Evolutionary conservation across 169 alveolate genomes (phyloP).

Genomic region (Eimeria acervulina): DNA sequence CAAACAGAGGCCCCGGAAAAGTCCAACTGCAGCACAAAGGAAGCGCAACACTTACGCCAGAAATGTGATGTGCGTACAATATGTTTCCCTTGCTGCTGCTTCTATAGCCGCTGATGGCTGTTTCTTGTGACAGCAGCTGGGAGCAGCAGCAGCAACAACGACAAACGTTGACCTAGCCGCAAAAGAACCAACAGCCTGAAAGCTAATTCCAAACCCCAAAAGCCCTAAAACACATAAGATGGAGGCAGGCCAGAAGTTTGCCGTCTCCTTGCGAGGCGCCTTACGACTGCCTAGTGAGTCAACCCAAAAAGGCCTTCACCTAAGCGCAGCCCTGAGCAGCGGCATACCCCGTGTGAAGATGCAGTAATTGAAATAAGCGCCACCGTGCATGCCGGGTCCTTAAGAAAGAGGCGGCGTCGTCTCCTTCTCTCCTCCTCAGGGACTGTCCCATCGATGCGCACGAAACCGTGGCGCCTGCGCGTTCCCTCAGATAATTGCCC

Average conservation of each 20-base stretch:
- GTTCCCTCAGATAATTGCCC: neutral
- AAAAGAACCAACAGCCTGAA: neutral
- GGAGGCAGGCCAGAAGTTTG: neutral
- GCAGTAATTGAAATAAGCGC: constrained; percentile 80
- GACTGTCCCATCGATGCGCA: constrained; percentile 79
- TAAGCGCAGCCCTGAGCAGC: neutral
- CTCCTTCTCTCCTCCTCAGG: constrained; percentile 76
- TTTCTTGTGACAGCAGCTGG: neutral
- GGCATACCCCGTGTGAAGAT: constrained; percentile 79
- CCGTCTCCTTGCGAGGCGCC: neutral
- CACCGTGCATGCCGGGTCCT: constrained; percentile 44
- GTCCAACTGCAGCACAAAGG: constrained; percentile 65
- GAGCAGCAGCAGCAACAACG: neutral
- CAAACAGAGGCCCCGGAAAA: constrained; percentile 78
- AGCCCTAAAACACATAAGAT: too few species aligned
- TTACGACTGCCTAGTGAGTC: neutral
- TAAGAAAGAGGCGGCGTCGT: constrained; percentile 49
- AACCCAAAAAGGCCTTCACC: neutral
- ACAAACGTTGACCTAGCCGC: neutral
- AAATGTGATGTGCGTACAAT: too few species aligned
- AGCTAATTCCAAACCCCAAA: neutral
- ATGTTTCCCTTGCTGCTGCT: neutral
- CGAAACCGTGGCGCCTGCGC: constrained; percentile 23
- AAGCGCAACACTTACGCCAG: neutral
- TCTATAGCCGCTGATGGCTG: neutral